Conservation (phyloP, 1,284 basidiomycete genomes). For the Cryptococcus amylolentus region DNA sequence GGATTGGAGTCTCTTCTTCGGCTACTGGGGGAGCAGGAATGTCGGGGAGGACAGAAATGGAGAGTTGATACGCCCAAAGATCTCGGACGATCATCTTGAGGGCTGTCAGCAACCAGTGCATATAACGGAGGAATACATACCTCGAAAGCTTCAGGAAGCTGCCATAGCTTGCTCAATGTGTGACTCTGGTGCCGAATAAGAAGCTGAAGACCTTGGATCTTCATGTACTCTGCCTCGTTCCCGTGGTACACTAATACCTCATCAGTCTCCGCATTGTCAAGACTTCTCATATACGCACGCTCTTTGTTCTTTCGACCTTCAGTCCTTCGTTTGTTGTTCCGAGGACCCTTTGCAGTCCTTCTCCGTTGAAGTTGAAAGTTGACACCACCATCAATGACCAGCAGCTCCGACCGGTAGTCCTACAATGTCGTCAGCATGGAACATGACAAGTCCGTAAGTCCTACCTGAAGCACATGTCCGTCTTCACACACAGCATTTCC, state of each 20-base stretch:
- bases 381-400: slow-evolving; percentile 30
- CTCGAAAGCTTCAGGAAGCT: slow-evolving; percentile 72
- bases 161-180: slow-evolving; percentile 64
- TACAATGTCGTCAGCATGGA: slow-evolving; percentile 8
- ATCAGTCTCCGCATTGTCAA: too few relatives aligned
- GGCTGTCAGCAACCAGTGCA: slow-evolving; percentile 2
- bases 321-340: slow-evolving; percentile 27
- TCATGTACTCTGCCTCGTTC: slow-evolving; percentile 66
- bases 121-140: slow-evolving; percentile 50
- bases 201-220: slow-evolving; percentile 75
- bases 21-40: not conserved
- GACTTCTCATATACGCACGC: slow-evolving; percentile 26
- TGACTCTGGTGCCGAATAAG: slow-evolving; percentile 70
- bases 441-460: slow-evolving; percentile 7
- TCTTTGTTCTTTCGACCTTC: slow-evolving; percentile 32
- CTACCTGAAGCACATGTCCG: slow-evolving; percentile 46
- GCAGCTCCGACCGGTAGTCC: slow-evolving; percentile 44
- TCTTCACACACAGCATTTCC: slow-evolving; percentile 47
- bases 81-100: slow-evolving; percentile 70
- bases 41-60: slow-evolving; percentile 57
- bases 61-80: slow-evolving; percentile 72
- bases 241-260: slow-evolving; percentile 68
- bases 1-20: slow-evolving; percentile 1
- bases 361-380: slow-evolving; percentile 35
- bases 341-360: slow-evolving; percentile 21